Base-by-base conservation (phyloP, 345 rosid species). In the Hypericum androsaemum region DNA sequence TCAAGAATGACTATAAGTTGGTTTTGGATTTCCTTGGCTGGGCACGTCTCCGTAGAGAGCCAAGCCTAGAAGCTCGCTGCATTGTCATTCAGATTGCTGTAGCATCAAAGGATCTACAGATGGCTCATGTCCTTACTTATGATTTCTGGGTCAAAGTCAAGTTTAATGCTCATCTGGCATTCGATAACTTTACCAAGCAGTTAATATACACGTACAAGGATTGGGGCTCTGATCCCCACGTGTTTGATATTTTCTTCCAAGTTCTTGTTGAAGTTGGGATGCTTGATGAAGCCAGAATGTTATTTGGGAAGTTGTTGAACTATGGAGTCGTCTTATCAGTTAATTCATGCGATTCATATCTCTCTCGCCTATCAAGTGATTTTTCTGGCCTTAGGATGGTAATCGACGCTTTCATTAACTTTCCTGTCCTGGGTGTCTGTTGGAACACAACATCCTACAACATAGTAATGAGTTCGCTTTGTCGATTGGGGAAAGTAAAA, bases 151-250 rank as follows among this genome's bases (percentile, higher is more conserved):
- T 62, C 57, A 85, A 69, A 41, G 76, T 77, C 35, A 75, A 75
- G 70, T 44, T 72, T 56, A 84, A 80, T 74, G 55, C 73, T 57
- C 41, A 61, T 68, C 63, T 46, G 61, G 70, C 78, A 12, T 85
- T 74, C 61, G 44, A 65, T 50, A 78, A 59, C 58, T 81, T 84
- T 68, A 63, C 77, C 58, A 78, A 85, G 53, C 69, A 53, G 50
- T 62, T 92, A 47, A 73, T 92, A 43, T 84, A 85, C 60, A 92
- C 96, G 0, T 83, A 82, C 54, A 88, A 88, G 73, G 86, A 83
- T 39, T 92, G 96, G 98, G 82, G 98, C 54, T 83, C 95, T 28
- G 77, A 88, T 72, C 84, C 94, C 47, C 68, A 43, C 39, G 96
- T 92, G 22, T 88, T 88, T 42, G 86, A 88, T 72, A 68, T 88